A percentile compares a stretch with the other conserved stretches of the same genome.
phyloP scores from a whole-genome alignment of 805 yeast genomes.

The Wickerhamomyces mucosus region DNA sequence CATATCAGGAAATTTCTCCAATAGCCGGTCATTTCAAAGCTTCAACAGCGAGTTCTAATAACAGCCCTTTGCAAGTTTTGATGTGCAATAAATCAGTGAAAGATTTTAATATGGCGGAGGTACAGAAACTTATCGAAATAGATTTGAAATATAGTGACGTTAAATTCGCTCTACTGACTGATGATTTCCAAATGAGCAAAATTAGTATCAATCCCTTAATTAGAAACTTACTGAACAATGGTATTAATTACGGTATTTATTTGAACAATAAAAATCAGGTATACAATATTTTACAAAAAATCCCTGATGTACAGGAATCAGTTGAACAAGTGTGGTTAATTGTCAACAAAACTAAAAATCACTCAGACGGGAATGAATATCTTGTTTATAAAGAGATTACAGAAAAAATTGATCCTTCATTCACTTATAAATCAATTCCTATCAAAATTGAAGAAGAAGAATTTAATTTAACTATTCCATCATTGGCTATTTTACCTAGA shows the following conservation, averaged over 20 bases:
- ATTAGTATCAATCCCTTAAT: constrained; percentile 8
- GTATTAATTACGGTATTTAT: constrained; percentile 9
- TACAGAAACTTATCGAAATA: constrained; percentile 6
- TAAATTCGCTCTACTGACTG: constrained; percentile 11
- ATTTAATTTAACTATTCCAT: constrained; percentile 6
- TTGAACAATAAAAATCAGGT: constrained; percentile 10
- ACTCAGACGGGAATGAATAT: not conserved
- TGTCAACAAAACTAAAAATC: not conserved
- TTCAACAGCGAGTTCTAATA: not conserved
- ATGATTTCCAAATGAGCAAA: constrained; percentile 4
- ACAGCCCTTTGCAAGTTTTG: not conserved
- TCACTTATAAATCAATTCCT: constrained; percentile 1
- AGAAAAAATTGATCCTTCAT: not conserved
- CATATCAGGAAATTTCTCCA: not conserved
- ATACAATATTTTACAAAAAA: too few relatives aligned
- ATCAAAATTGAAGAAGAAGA: constrained; percentile 4
- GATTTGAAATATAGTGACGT: constrained; percentile 4
- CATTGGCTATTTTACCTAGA: constrained; percentile 10
- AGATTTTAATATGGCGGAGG: constrained; percentile 10
- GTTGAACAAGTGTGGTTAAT: constrained; percentile 1
- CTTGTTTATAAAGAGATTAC: constrained; percentile 1
- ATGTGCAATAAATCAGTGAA: constrained; percentile 11
- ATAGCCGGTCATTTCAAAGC: not conserved
- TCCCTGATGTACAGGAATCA: too few relatives aligned
- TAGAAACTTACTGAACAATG: constrained; percentile 14